Conservation (phyloP, 805 yeast genomes). For the Blastobotrys peoriensis region DNA sequence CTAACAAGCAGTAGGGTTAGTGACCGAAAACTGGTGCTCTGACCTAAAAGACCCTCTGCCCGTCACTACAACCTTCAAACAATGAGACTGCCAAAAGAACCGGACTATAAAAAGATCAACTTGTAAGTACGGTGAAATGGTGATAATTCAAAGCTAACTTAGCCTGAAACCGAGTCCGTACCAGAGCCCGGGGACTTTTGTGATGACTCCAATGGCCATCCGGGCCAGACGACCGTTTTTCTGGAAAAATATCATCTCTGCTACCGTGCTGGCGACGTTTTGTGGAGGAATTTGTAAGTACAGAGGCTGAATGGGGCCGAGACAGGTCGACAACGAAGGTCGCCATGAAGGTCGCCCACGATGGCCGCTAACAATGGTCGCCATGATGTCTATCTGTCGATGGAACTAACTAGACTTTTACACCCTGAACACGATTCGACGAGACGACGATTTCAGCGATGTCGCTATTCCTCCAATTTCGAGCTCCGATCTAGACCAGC, state of each 20-base stretch:
- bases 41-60: too few species aligned
- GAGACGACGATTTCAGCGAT: conserved; percentile 72
- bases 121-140: background rate
- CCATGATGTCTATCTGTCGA: background rate
- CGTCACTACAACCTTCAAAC: too few species aligned
- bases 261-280: conserved; percentile 53
- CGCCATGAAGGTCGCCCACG: too few species aligned
- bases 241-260: conserved; percentile 62
- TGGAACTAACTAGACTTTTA: conserved; percentile 12
- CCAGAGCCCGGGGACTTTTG: conserved; percentile 63
- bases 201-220: conserved; percentile 90
- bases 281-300: conserved; percentile 59
- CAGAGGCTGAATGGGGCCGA: too few species aligned
- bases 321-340: background rate
- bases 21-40: too few species aligned
- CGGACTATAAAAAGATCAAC: conserved; percentile 3
- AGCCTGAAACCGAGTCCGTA: conserved; percentile 37
- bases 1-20: too few species aligned
- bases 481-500: conserved; percentile 64
- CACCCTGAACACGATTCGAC: conserved; percentile 47
- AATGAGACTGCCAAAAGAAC: too few species aligned
- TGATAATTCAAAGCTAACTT: background rate
- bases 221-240: conserved; percentile 87
- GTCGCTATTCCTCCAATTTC: conserved; percentile 92
- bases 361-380: too few species aligned